Base-by-base conservation (phyloP, 768 basidiomycete genomes). In the Megacollybia marginata region DNA sequence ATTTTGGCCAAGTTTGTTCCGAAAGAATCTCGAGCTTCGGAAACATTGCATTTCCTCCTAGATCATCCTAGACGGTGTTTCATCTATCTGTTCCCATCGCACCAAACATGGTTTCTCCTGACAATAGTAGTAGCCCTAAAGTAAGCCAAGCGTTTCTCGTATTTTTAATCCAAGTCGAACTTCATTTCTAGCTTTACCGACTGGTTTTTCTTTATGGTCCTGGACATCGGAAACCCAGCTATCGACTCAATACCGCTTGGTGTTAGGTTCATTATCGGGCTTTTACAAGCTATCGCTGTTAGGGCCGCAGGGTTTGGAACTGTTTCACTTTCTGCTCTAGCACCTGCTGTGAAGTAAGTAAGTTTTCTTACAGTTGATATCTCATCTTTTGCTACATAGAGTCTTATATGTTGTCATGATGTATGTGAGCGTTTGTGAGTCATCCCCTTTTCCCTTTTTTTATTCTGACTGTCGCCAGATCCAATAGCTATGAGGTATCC, bases 51-150 rank as follows among this genome's bases (percentile, higher is more conserved):
- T 49, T 99, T 98, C 63, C 78, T 99, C 8, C 77, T 99, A 9
- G 92, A 97, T 58, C 95, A 97, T 61, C 95, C 95, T 11, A 81
- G 95, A 10, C 80, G 90, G 54, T 95, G 92, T 65, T 94, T 88
- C 59, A 79, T 92, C 10, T 89, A 92, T 62, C 75, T 95, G 9
- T 95, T 95, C 57, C 92, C 92, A 0, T 83, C 91, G 0, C 90
- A 93, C 58, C 93, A 96, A 61, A 96, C 93, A 3, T 92, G 92
- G 90, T 88, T 95, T 56, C 78, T 96, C 5, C 53, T 91, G 1
- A 76, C 78, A 1, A 63, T 94, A 19, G 72, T 96, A 19, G 34
- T 88, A 4, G 55, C 69, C 0, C 67, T 95, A 33, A 91, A 80
- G 92, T 92, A 59, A 47, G 82, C 60, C n/a, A 34, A n/a, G 18